A percentile compares a stretch with the other conserved stretches of the same genome.
phyloP scores from a whole-genome alignment of 371 early-diverging fungal genomes.

The Rhizopus stolonifer region DNA sequence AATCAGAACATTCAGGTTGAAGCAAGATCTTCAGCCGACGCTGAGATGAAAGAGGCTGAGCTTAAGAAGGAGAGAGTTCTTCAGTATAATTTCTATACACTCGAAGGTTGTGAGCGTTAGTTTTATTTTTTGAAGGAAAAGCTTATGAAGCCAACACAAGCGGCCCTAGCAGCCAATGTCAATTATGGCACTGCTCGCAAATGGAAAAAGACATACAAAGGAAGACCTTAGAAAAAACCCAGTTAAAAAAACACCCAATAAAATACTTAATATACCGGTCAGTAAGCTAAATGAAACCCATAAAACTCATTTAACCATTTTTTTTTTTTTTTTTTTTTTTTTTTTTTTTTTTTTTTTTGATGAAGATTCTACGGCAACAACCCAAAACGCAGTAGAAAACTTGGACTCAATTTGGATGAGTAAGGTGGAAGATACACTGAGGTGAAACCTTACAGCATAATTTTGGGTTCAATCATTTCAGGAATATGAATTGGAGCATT shows the following conservation, averaged over 20 bases:
- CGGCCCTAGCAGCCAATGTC: constrained; percentile 18
- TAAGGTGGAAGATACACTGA: constrained; percentile 8
- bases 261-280: constrained; percentile 17
- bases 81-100: too few species aligned
- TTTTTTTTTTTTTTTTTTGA: constrained; percentile 15
- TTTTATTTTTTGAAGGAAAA: too few species aligned
- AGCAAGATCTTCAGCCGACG: constrained; percentile 11
- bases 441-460: not conserved
- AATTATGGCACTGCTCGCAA: constrained; percentile 19
- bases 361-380: constrained; percentile 21
- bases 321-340: constrained; percentile 14
- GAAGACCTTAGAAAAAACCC: constrained; percentile 20
- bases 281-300: constrained; percentile 18
- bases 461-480: constrained; percentile 17
- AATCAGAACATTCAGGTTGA: constrained; percentile 14
- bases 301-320: constrained; percentile 19
- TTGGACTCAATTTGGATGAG: constrained; percentile 13
- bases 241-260: constrained; percentile 17
- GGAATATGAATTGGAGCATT: constrained; percentile 17
- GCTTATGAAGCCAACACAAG: constrained; percentile 16
- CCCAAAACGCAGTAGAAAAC: constrained; percentile 21
- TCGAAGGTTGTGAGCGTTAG: too few species aligned
- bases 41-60: constrained; percentile 20
- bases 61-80: too few species aligned
- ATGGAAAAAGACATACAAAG: constrained; percentile 16